Conservation (phyloP, 257 asterid genomes). For the Prunella vulgaris region DNA sequence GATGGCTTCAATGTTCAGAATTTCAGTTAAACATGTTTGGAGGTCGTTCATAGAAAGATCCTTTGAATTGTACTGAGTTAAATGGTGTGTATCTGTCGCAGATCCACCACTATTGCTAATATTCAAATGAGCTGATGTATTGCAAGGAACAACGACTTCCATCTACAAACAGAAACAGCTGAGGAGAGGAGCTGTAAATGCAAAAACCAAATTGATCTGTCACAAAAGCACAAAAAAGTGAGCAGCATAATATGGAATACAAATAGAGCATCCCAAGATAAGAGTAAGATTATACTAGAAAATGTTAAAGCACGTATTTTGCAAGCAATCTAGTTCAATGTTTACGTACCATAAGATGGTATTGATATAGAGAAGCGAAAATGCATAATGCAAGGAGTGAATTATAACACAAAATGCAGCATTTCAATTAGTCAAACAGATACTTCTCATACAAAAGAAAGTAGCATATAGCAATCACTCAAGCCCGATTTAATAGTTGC, state of each 20-base stretch:
- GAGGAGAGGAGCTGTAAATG: conserved; percentile 24
- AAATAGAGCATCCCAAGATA: background rate
- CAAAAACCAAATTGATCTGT: background rate
- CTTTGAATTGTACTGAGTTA: conserved; percentile 13
- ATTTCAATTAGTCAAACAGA: background rate
- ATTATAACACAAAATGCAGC: background rate
- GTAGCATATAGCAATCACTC: background rate
- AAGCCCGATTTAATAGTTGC: background rate
- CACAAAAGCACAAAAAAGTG: background rate
- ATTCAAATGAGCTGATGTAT: conserved; percentile 40
- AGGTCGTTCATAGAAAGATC: conserved; percentile 49
- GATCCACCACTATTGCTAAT: conserved; percentile 33
- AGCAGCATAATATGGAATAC: background rate
- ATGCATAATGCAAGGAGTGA: background rate
- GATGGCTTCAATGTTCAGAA: conserved; percentile 33
- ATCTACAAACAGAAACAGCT: conserved; percentile 39
- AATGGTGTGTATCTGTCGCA: conserved; percentile 32
- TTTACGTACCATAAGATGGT: background rate
- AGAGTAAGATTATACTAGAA: background rate
- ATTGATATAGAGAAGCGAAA: background rate
- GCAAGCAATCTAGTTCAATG: background rate
- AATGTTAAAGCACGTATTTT: background rate
- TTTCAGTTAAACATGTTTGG: conserved; percentile 35
- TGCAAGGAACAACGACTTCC: conserved; percentile 45
- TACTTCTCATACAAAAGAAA: background rate